These are phyloP conservation scores for Rubia tinctorum DNA, from an alignment of 305 asterid species.

Conservation along the genomic window DNA sequence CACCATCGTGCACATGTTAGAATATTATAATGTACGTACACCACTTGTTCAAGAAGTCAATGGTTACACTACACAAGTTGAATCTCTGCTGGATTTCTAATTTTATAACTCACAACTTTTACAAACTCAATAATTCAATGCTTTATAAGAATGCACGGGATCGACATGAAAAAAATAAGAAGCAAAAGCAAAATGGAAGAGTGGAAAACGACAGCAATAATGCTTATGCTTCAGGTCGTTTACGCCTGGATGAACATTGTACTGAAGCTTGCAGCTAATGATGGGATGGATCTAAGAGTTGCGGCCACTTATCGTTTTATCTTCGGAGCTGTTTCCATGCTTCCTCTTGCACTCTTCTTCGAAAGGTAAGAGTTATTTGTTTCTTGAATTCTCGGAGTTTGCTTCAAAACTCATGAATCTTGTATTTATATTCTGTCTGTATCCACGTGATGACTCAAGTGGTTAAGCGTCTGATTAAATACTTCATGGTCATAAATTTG, in stretches of 20 bases:
- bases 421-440: no score
- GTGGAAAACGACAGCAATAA: constrained; percentile 35
- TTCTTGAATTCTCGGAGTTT: no score
- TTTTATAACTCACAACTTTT: neutral
- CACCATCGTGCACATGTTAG: no score
- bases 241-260: constrained; percentile 29
- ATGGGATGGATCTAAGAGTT: constrained; percentile 43
- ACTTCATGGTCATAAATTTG: no score
- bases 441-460: no score
- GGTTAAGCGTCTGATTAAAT: no score
- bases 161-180: neutral
- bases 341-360: constrained; percentile 44
- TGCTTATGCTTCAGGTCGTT: constrained; percentile 32
- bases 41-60: neutral
- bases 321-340: constrained; percentile 37
- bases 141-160: neutral
- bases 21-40: no score
- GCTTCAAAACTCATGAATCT: no score
- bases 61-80: neutral
- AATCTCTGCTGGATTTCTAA: neutral
- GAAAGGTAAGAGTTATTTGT: no score
- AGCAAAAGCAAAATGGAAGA: constrained; percentile 13
- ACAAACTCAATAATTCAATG: neutral
- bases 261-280: constrained; percentile 37
- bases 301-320: constrained; percentile 43